These are phyloP conservation scores for Alternaria novae-zelandiae DNA, from an alignment of 2,329 filamentous ascomycete species.

Conservation along the genomic window DNA sequence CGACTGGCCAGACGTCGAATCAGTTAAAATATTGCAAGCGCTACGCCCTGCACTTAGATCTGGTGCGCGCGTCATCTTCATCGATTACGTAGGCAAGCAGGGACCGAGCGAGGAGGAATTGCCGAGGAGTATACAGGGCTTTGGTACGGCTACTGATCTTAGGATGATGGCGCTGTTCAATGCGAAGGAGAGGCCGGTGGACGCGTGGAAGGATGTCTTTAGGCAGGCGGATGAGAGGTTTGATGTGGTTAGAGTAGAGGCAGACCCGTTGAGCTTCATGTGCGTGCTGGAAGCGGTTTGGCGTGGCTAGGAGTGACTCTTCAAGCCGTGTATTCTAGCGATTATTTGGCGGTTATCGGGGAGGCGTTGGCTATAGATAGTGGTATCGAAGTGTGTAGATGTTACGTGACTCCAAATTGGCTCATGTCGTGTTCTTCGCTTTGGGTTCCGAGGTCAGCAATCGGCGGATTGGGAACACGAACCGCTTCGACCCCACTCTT, in stretches of 20 bases:
- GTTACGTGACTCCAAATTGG: neutral
- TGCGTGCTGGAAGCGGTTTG: slow-evolving; percentile 39
- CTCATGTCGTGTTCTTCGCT: neutral
- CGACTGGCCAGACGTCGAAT: slow-evolving; percentile 63
- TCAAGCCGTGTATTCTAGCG: rapidly evolving
- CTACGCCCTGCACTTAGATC: slow-evolving; percentile 63
- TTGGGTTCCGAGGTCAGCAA: neutral
- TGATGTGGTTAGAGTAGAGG: slow-evolving; percentile 42
- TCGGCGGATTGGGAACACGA: neutral
- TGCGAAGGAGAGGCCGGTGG: slow-evolving; percentile 54
- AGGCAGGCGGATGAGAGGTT: slow-evolving; percentile 55
- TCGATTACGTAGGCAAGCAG: slow-evolving; percentile 46
- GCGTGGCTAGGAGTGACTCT: slow-evolving; percentile 11
- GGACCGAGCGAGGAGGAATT: slow-evolving; percentile 33
- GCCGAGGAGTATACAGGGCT: slow-evolving; percentile 32
- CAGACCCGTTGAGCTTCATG: slow-evolving; percentile 32
- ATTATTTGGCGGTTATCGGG: neutral
- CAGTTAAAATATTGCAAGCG: slow-evolving; percentile 46
- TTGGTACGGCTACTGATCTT: slow-evolving; percentile 53
- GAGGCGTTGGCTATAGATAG: neutral
- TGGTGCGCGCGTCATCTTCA: slow-evolving; percentile 57
- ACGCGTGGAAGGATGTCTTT: slow-evolving; percentile 57
- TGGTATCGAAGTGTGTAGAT: neutral
- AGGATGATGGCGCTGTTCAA: slow-evolving; percentile 60
- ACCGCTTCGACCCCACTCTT: neutral